These are phyloP conservation scores for Amanita exitialis DNA, from an alignment of 768 basidiomycete species.

Conservation along the genomic window DNA sequence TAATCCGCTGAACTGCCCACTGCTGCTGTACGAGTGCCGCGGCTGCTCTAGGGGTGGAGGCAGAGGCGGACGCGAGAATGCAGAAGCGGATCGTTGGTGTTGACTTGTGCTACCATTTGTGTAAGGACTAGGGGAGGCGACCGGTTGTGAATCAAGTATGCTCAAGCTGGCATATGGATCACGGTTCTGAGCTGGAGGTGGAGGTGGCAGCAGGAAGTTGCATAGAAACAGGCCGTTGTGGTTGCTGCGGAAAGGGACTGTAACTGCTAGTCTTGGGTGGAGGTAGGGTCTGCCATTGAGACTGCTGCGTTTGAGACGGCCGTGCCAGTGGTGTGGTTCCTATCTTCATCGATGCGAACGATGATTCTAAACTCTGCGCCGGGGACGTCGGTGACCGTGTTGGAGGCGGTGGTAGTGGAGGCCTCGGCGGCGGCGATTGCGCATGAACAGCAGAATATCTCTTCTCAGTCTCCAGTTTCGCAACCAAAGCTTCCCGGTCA, in stretches of 20 bases:
- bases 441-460: conserved; percentile 44
- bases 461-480: conserved; percentile 65
- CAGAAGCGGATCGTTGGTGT: not conserved
- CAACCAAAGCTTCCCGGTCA: conserved; percentile 62
- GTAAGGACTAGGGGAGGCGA: conserved; percentile 13
- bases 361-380: conserved; percentile 32
- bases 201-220: conserved; percentile 13
- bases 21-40: conserved; percentile 13
- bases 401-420: conserved; percentile 32
- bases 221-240: conserved; percentile 13
- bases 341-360: conserved; percentile 51
- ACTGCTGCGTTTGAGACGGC: conserved; percentile 11
- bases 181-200: conserved; percentile 11
- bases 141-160: conserved; percentile 2
- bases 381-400: conserved; percentile 8
- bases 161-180: conserved; percentile 4
- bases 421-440: conserved; percentile 36
- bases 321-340: conserved; percentile 17
- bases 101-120: conserved; percentile 8
- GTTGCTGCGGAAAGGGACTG: conserved; percentile 9
- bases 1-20: conserved; percentile 29
- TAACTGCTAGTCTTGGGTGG: conserved; percentile 10
- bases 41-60: conserved; percentile 12
- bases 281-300: conserved; percentile 15
- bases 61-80: conserved; percentile 12